Percentiles rank a stretch among this genome's conserved stretches.
Evolutionary conservation across 345 rosid genomes (phyloP).

Genomic region (Camelina sativa): DNA sequence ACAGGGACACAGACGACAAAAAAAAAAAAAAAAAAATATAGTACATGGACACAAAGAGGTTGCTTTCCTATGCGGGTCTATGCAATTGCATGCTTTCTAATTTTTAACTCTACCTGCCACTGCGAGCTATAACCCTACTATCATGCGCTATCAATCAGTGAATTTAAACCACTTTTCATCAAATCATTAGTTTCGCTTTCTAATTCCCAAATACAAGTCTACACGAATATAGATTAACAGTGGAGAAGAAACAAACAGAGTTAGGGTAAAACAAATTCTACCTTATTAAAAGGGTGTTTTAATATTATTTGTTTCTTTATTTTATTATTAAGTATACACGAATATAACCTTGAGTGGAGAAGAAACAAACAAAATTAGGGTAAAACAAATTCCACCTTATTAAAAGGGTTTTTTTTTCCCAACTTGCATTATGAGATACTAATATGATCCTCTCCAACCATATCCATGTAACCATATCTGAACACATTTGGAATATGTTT

Average conservation of each 20-base stretch:
- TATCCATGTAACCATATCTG: background rate
- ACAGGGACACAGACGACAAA: background rate
- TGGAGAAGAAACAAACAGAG: conserved; percentile 11
- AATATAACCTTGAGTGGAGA: conserved; percentile 15
- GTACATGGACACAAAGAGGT: background rate
- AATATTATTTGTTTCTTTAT: background rate
- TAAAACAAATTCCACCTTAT: background rate
- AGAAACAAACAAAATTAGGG: conserved; percentile 8
- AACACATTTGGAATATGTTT: background rate
- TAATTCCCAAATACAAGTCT: background rate
- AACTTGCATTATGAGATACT: background rate
- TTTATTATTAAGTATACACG: background rate
- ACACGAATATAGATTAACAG: conserved; percentile 14
- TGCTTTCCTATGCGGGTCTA: conserved; percentile 11
- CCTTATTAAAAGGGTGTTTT: background rate
- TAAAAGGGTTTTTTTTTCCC: background rate
- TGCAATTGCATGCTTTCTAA: conserved; percentile 24
- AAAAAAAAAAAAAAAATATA: no score
- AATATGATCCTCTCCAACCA: background rate
- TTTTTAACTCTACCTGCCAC: conserved; percentile 2
- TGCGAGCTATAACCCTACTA: conserved; percentile 18
- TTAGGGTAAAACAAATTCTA: background rate
- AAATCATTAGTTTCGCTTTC: conserved; percentile 29
- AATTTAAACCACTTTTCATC: conserved; percentile 20
- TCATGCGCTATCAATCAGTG: conserved; percentile 29